A percentile compares a stretch with the other conserved stretches of the same genome.
phyloP scores from a whole-genome alignment of 768 basidiomycete genomes.

The Trametes cinnabarina region DNA sequence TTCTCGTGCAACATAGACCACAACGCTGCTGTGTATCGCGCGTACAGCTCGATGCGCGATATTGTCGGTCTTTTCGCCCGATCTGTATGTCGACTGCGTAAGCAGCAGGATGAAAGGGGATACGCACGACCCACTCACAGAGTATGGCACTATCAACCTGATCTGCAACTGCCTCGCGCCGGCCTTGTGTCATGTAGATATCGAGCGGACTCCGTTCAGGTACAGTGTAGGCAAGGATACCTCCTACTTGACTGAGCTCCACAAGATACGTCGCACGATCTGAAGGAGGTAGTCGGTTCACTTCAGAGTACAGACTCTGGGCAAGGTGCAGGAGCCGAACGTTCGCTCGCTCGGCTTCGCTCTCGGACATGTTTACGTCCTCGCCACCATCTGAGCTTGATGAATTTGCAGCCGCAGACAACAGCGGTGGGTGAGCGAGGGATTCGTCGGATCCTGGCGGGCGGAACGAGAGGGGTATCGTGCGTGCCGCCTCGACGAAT shows the following conservation, averaged over 20 bases:
- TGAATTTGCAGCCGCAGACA: not conserved
- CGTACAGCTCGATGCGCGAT: slow-evolving; percentile 60
- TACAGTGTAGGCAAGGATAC: slow-evolving; percentile 78
- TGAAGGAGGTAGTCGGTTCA: slow-evolving; percentile 50
- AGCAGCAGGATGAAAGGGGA: not conserved
- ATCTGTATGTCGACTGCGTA: slow-evolving; percentile 36
- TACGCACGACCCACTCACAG: slow-evolving; percentile 46
- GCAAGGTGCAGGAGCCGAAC: slow-evolving; percentile 53
- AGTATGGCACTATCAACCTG: slow-evolving; percentile 87
- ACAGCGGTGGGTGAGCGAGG: slow-evolving; percentile 15
- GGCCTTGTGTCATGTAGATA: slow-evolving; percentile 70
- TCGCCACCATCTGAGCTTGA: slow-evolving; percentile 3
- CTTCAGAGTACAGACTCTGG: slow-evolving; percentile 66
- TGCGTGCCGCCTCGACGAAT: slow-evolving; percentile 85
- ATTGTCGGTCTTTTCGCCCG: slow-evolving; percentile 48
- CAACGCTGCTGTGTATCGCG: slow-evolving; percentile 63
- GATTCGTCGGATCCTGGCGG: slow-evolving; percentile 19
- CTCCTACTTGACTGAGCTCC: slow-evolving; percentile 73
- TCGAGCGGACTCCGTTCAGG: slow-evolving; percentile 76
- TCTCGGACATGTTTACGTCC: slow-evolving; percentile 22
- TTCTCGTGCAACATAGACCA: slow-evolving; percentile 57
- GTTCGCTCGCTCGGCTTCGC: slow-evolving; percentile 30
- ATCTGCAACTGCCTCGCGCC: slow-evolving; percentile 81
- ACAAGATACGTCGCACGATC: slow-evolving; percentile 62
- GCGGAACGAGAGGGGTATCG: slow-evolving; percentile 55